phyloP scores from a whole-genome alignment of 2,329 filamentous ascomycete species.

The Trichoderma citrinoviride region DNA sequence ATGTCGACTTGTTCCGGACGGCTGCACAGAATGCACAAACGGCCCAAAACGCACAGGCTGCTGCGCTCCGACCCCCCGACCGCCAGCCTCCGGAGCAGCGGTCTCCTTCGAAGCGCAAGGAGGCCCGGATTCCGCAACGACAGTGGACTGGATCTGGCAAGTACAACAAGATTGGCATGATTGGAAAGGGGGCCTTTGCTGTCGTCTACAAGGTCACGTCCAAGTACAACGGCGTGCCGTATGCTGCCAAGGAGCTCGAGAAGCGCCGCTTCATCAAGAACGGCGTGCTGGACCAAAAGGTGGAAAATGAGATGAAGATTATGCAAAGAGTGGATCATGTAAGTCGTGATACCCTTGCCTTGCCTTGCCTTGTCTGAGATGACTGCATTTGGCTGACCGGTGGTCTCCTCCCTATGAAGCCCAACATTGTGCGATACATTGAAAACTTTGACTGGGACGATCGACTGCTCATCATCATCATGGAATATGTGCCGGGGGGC shows the following conservation, averaged over 20 bases:
- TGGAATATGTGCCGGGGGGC: constrained; percentile 84
- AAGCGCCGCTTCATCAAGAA: constrained; percentile 94
- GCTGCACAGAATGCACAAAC: background rate
- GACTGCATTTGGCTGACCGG: background rate
- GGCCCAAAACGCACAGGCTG: background rate
- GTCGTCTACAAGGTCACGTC: constrained; percentile 87
- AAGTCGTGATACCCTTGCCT: constrained; percentile 38
- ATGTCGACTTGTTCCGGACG: constrained; percentile 38
- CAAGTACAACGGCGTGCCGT: constrained; percentile 77
- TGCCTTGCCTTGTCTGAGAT: constrained; percentile 23
- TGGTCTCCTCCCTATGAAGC: constrained; percentile 43
- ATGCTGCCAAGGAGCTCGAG: constrained; percentile 91
- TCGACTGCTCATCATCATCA: constrained; percentile 90
- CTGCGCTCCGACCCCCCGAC: constrained; percentile 3
- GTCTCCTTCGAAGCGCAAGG: constrained; percentile 28
- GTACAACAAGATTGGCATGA: constrained; percentile 78
- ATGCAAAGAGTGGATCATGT: constrained; percentile 85
- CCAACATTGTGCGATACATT: constrained; percentile 87
- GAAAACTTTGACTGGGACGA: constrained; percentile 81
- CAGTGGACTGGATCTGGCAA: constrained; percentile 80
- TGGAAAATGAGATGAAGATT: constrained; percentile 96
- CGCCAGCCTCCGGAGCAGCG: constrained; percentile 16
- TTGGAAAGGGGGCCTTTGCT: constrained; percentile 94
- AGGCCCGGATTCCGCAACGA: constrained; percentile 39
- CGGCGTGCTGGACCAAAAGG: constrained; percentile 81